A percentile compares a stretch with the other conserved stretches of the same genome.
phyloP scores from a whole-genome alignment of 805 yeast genomes.

The Starmerella khaoyaiensis region DNA sequence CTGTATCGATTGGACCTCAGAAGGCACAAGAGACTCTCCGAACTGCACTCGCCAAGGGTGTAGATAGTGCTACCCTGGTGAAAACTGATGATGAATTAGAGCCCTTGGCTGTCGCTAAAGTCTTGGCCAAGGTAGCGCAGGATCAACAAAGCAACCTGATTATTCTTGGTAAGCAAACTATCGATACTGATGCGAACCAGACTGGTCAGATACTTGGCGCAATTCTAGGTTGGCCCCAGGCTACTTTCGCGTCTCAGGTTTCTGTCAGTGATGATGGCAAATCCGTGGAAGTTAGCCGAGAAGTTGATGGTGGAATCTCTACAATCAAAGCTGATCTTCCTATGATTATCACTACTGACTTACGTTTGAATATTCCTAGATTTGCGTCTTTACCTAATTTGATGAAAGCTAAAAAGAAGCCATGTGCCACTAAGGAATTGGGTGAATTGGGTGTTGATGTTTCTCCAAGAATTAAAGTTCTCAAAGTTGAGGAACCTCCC shows the following conservation, averaged over 20 bases:
- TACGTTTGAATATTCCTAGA: slow-evolving; percentile 88
- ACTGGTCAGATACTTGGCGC: slow-evolving; percentile 97
- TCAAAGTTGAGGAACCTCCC: slow-evolving; percentile 77
- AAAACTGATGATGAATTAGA: slow-evolving; percentile 67
- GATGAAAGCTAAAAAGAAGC: slow-evolving; percentile 98
- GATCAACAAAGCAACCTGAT: slow-evolving; percentile 62
- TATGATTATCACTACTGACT: slow-evolving; percentile 77
- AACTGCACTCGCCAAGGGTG: slow-evolving; percentile 90
- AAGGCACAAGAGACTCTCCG: slow-evolving; percentile 81
- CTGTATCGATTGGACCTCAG: slow-evolving; percentile 78
- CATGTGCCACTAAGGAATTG: slow-evolving; percentile 52
- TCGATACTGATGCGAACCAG: slow-evolving; percentile 88
- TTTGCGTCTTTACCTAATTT: slow-evolving; percentile 91
- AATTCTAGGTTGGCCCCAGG: slow-evolving; percentile 88
- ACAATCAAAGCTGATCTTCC: slow-evolving; percentile 69
- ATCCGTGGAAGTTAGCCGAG: slow-evolving; percentile 62
- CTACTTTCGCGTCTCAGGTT: slow-evolving; percentile 85
- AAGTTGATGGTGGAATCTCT: slow-evolving; percentile 91
- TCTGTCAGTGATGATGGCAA: slow-evolving; percentile 41
- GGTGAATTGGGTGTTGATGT: slow-evolving; percentile 60
- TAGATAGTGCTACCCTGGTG: slow-evolving; percentile 69
- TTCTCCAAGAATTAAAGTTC: slow-evolving; percentile 48
- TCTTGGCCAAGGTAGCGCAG: slow-evolving; percentile 60
- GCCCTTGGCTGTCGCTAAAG: slow-evolving; percentile 81
- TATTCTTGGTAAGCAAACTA: slow-evolving; percentile 89